Evolutionary conservation across 2,329 filamentous ascomycete species (phyloP).

Genomic region (Aspergillus unguis): DNA sequence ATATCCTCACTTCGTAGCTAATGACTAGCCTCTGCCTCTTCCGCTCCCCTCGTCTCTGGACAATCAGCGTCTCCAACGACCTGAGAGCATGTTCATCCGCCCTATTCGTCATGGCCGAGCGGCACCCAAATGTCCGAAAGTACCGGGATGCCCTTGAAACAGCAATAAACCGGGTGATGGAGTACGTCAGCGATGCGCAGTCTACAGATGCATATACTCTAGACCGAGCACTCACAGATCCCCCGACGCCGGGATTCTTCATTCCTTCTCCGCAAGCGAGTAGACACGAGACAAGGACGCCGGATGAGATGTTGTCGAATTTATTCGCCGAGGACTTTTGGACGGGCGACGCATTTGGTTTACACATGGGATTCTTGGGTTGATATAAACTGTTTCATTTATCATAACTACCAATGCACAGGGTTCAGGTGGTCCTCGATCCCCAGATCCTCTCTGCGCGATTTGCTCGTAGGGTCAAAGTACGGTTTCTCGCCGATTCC

Average conservation of each 20-base stretch:
- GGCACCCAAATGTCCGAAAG: slow-evolving; percentile 17
- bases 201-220: background rate
- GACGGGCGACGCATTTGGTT: slow-evolving; percentile 6
- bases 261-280: slow-evolving; percentile 3
- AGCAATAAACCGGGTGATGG: slow-evolving; percentile 20
- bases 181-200: slow-evolving; percentile 8
- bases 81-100: slow-evolving; percentile 21
- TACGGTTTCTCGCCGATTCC: slow-evolving; percentile 75
- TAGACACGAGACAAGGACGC: background rate
- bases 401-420: slow-evolving; percentile 14
- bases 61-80: slow-evolving; percentile 19
- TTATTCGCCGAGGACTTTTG: slow-evolving; percentile 10
- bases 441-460: slow-evolving; percentile 19
- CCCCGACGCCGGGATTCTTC: background rate
- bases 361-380: slow-evolving; percentile 7
- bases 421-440: slow-evolving; percentile 18
- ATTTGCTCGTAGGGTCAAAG: slow-evolving; percentile 16
- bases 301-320: background rate
- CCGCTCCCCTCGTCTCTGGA: slow-evolving; percentile 20
- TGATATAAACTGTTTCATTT: background rate
- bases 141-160: slow-evolving; percentile 21
- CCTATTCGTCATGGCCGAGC: slow-evolving; percentile 23
- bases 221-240: background rate
- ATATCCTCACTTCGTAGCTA: background rate
- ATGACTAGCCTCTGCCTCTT: slow-evolving; percentile 20